Evolutionary conservation across 2,329 filamentous ascomycete genomes (phyloP), one percentile per base, ranked within the genome.

Genomic region (Plenodomus tracheiphilus): DNA sequence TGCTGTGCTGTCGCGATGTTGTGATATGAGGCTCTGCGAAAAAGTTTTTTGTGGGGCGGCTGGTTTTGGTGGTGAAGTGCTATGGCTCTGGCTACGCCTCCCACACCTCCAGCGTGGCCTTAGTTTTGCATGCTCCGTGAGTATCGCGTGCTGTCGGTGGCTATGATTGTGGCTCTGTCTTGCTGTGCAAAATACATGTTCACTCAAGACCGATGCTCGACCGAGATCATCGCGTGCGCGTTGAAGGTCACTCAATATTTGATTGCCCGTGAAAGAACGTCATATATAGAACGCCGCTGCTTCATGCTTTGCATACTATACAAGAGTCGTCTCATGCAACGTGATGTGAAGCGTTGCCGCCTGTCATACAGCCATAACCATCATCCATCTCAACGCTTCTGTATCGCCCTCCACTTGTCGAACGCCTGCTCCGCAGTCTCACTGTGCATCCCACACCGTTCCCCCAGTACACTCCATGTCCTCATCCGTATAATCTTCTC

Each of bases 401-500:
- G 53, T 37, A 37, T 56, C 17, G 35, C 42, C 50, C 68, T 60
- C 70, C 71, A 74, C 28, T 57, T 60, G 41, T 71, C 63, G 41
- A 74, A 71, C 1, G 70, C 70, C 13, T 54, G 46, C 10, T 72
- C 70, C 8, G 64, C 79, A 36, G 77, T 75, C 1, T 76, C 77
- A 34, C 77, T 74, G 40, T 80, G 81, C 9, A 78, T 53, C 7
- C 73, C 82, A 68, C 94, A 97, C 59, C 91, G 81, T 65, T 92
- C 88, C 35, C 80, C 81, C 2, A 97, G 80, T 20, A 95, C 70
- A 0, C 81, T 79, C 93, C 94, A 97, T 1, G 89, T 95, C 69
- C 91, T 82, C 42, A 82, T 80, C 56, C 94, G 81, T 43, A 99
- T 83, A 46, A 95, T 94, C 47, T 78, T 81, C 74, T 95, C 90